Evolutionary conservation across 805 yeast genomes (phyloP), one percentile per base, ranked within the genome.

Genomic region (Priceomyces castillae): DNA sequence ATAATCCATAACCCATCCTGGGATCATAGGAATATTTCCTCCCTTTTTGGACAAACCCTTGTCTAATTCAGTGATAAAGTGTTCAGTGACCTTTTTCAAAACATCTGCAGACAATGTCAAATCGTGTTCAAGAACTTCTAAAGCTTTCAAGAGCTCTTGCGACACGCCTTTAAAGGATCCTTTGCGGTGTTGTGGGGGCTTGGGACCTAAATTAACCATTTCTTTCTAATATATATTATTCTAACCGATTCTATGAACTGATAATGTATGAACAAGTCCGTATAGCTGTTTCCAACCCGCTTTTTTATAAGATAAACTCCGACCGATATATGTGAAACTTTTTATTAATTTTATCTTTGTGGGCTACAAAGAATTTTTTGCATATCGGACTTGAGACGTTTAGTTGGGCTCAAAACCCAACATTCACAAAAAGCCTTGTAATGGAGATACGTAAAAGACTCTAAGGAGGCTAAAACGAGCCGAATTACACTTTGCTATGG

Each of bases 11-110:
- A 92, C 97, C 97, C 97, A 92, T 49, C 95, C 87, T 38, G 96
- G 96, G 61, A 85, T 90, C 98, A 92, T 92, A 48, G 99, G 98
- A 59, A 89, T 88, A 64, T 84, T 84, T 46, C 94, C 95, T 41
- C 94, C 92, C 45, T 74, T 65, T 59, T 77, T 75, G 46, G 83
- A 74, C 53, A 86, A 76, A 47, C 97, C 97, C 65, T 86, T 86
- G 50, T 82, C 80, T 56, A 92, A 79, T 69, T 92, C 98, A 19
- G 63, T 46, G 42, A 84, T 77, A 66, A 92, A 92, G 60, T 84
- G 95, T 38, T 77, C 76, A 40, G 88, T 81, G 65, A 92, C 81
- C 46, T 73, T 65, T 53, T 74, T 73, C 60, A 92, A 77, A 50
- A 74, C 80, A 7, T 73, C 81, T 11, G 78, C 71, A 17, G 82